A percentile compares a stretch with the other conserved stretches of the same genome.
Conservation (phyloP, 805 yeast genomes). For the Yamadazyma phyllophila region DNA sequence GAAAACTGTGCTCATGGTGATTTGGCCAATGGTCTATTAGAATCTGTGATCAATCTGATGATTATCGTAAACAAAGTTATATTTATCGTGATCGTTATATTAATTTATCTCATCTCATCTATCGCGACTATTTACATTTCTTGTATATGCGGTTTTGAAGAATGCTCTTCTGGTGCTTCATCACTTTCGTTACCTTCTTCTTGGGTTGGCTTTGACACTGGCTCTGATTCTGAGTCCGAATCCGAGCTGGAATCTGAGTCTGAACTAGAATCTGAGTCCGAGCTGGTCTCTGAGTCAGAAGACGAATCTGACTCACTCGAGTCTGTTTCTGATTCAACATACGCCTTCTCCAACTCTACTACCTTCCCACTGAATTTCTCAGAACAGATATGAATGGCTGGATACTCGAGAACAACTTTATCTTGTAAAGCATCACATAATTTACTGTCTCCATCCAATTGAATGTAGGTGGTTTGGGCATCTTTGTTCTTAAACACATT, state of each 20-base stretch:
- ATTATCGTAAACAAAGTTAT: too few species aligned
- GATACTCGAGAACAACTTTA: conserved; percentile 70
- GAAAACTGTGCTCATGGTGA: conserved; percentile 22
- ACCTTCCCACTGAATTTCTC: conserved; percentile 21
- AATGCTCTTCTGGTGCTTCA: conserved; percentile 33
- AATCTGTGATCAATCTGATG: neutral
- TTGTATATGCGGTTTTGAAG: conserved; percentile 20
- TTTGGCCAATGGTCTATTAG: too few species aligned
- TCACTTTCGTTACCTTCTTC: conserved; percentile 7
- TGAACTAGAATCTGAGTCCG: conserved; percentile 8
- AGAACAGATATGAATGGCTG: conserved; percentile 56
- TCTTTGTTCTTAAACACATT: conserved; percentile 24
- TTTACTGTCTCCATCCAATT: conserved; percentile 29
- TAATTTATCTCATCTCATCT: conserved; percentile 3
- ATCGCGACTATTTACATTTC: conserved; percentile 5
- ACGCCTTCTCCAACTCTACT: conserved; percentile 14
- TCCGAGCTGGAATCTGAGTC: conserved; percentile 11
- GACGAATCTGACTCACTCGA: conserved; percentile 8
- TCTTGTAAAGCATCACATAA: conserved; percentile 46
- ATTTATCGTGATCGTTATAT: neutral
- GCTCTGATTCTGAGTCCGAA: conserved; percentile 13
- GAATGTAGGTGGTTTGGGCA: conserved; percentile 27
- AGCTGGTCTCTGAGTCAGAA: too few species aligned
- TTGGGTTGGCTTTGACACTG: conserved; percentile 12
- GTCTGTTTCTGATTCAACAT: conserved; percentile 16